Evolutionary conservation across 1,284 basidiomycete species (phyloP), one percentile per base, ranked within the genome.

Genomic region (Ceratobasidium sp.): DNA sequence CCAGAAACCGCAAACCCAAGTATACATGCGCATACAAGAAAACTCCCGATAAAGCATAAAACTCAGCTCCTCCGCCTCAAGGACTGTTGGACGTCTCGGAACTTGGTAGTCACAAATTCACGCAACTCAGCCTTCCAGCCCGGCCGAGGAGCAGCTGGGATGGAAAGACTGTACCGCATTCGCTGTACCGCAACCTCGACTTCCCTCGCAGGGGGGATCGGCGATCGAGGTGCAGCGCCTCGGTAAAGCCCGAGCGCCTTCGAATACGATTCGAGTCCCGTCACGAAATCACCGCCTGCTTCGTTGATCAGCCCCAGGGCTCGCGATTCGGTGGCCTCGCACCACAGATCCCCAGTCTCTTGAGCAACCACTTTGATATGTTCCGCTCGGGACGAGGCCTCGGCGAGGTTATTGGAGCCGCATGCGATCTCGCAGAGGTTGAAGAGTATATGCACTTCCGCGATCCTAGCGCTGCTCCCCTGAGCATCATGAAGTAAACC

Each of bases 121-220:
- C 41, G 65, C 29, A 43, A 48, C 39, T 34, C 49, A 19, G 16
- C 48, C 39, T 69, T 71, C 69, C 53, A 75, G 48, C 24, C 69
- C 46, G 27, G 49, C 37, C n/a, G 53, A 58, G n/a, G 53, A 61
- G 74, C 61, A 41, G 41, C 41, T 9, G 54, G 54, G 13, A 56
- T 56, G 11, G 62, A 46, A 22, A 64, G 46, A 11, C 27, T 64
- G 29, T 46, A 34, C 7, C 46, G 41, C 41, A 64, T 64, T 29
- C 62, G 41, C 29, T 64, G 41, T 13, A 64, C 29, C 24, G 39
- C 46, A 24, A 46, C n/a, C 62, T 64, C 41, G 4, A 64, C n/a
- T 14, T 64, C 62, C 29, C 29, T 48, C 16, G 29, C 11, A 14
- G 41, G 62, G 3, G 43, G 29, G 22, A 64, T 64, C 22, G 62